A percentile compares a stretch with the other conserved stretches of the same genome.
These are phyloP conservation scores for Eucalyptus marginata DNA, from an alignment of 345 rosid species.

Conservation along the genomic window DNA sequence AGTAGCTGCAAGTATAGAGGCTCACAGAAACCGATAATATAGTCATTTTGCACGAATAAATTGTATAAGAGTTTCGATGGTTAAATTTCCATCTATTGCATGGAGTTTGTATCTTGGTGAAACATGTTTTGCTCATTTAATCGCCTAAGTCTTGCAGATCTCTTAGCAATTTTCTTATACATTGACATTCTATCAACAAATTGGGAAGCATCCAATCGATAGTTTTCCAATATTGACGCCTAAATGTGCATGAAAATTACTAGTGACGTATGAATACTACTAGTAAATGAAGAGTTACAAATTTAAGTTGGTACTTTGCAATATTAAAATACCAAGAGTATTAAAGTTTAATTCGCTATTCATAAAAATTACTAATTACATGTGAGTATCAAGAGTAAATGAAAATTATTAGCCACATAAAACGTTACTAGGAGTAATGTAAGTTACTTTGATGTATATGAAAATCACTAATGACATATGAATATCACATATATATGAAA, in stretches of 20 bases:
- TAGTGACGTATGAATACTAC: not conserved
- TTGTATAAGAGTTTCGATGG: not conserved
- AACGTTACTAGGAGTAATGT: not conserved
- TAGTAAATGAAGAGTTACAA: not conserved
- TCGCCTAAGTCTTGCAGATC: not conserved
- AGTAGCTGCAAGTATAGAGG: not conserved
- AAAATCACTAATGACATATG: not conserved
- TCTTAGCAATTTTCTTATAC: not conserved
- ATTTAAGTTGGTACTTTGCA: not conserved
- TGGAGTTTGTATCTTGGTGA: not conserved
- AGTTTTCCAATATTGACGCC: not conserved
- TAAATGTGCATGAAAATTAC: not conserved
- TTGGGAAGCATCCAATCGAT: not conserved
- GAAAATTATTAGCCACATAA: not conserved
- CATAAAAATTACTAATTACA: not conserved
- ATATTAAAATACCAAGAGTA: not conserved
- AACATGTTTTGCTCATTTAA: not conserved
- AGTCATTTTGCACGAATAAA: not conserved
- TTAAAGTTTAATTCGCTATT: not conserved
- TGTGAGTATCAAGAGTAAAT: not conserved
- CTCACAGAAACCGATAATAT: not conserved
- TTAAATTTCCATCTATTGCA: not conserved
- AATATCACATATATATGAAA: not conserved
- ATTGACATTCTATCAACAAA: not conserved
- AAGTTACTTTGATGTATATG: not conserved